Evolutionary conservation across 331 rosid species (phyloP).

Genomic region (Malus hybrid): DNA sequence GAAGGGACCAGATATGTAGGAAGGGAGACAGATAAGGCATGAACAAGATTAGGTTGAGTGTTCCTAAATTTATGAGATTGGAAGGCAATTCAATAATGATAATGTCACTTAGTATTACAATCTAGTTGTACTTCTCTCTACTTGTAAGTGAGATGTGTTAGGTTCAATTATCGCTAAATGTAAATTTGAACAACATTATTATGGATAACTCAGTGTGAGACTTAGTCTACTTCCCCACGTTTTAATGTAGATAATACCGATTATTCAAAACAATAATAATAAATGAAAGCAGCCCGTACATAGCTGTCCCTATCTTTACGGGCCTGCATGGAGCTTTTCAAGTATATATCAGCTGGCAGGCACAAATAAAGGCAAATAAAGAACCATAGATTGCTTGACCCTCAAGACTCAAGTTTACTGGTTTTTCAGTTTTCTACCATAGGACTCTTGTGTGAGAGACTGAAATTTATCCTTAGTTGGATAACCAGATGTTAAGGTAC

Average conservation of each 20-base stretch:
- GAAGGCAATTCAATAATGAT: neutral
- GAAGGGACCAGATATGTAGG: neutral
- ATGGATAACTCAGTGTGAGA: too few species aligned
- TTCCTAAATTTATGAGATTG: neutral
- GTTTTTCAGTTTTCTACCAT: neutral
- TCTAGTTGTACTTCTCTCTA: too few species aligned
- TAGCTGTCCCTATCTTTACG: conserved; percentile 2
- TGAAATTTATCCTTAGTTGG: too few species aligned
- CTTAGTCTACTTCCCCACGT: too few species aligned
- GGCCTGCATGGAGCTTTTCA: neutral
- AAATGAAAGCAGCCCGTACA: neutral
- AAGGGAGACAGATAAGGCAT: neutral
- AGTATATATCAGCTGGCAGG: neutral
- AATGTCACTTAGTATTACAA: too few species aligned
- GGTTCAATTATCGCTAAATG: too few species aligned
- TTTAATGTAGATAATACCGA: too few species aligned
- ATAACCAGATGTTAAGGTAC: too few species aligned
- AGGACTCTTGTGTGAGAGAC: too few species aligned
- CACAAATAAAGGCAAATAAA: neutral
- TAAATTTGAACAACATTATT: too few species aligned
- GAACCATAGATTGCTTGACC: neutral
- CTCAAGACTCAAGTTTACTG: neutral
- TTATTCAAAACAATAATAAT: too few species aligned
- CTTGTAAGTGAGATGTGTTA: too few species aligned
- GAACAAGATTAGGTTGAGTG: neutral